Conservation (phyloP, 306 rosid genomes). For the Sphenostylis stenocarpa region DNA sequence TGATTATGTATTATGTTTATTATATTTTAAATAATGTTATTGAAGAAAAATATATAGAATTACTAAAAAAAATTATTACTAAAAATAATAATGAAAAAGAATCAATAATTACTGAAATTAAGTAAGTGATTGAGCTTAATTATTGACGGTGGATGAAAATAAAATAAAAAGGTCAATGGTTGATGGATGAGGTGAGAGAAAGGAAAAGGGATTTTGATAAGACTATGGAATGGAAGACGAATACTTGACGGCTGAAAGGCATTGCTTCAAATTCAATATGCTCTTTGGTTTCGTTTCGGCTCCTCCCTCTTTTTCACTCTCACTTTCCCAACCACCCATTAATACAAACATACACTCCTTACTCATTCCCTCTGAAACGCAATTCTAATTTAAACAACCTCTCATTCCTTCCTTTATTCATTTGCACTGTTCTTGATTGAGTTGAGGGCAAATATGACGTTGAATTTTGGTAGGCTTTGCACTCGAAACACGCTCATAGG, state of each 20-base stretch:
- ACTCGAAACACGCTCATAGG: slow-evolving; percentile 69
- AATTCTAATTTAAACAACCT: too few relatives aligned
- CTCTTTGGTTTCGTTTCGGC: neutral
- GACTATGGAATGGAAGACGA: neutral
- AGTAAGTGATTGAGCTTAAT: too few relatives aligned
- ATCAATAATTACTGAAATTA: too few relatives aligned
- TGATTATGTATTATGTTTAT: too few relatives aligned
- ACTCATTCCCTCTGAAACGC: too few relatives aligned
- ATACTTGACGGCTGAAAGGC: neutral
- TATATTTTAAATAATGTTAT: too few relatives aligned
- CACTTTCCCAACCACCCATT: neutral
- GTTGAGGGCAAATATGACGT: neutral
- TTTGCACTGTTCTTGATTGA: neutral
- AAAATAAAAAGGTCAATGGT: neutral
- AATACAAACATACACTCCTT: neutral
- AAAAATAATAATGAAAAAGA: too few relatives aligned
- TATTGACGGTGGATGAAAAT: too few relatives aligned
- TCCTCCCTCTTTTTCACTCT: neutral
- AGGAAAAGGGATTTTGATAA: neutral
- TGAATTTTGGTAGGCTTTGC: slow-evolving; percentile 40
- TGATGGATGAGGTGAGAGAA: neutral
- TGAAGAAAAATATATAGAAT: too few relatives aligned
- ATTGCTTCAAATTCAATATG: neutral
- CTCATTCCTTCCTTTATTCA: neutral
- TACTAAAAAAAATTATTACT: too few relatives aligned